A percentile compares a stretch with the other conserved stretches of the same genome.
phyloP scores from a whole-genome alignment of 352 stramenopile species.

The Phytophthora crassamura region DNA sequence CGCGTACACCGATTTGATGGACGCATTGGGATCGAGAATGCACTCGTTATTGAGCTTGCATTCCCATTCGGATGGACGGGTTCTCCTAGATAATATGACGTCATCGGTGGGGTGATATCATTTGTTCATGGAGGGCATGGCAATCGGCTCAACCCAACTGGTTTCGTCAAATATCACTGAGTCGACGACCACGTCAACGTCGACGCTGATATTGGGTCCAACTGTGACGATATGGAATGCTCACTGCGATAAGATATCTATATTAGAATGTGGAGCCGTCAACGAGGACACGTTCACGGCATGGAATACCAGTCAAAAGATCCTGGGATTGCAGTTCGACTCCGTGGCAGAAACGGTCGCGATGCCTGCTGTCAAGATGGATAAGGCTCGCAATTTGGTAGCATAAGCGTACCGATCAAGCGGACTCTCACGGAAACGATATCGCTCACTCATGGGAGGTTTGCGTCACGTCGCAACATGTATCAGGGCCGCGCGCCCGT shows the following conservation, averaged over 20 bases:
- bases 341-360: no score
- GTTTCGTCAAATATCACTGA: slow-evolving; percentile 20
- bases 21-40: slow-evolving; percentile 13
- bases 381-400: no score
- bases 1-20: slow-evolving; percentile 17
- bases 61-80: slow-evolving; percentile 16
- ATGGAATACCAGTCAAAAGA: no score
- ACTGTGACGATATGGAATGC: neutral
- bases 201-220: neutral
- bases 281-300: no score
- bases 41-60: slow-evolving; percentile 15
- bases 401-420: no score
- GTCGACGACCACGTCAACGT: slow-evolving; percentile 25
- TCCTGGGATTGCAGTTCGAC: no score
- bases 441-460: no score
- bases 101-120: slow-evolving; percentile 9
- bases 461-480: no score
- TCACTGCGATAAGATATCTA: neutral
- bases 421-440: no score
- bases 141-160: neutral
- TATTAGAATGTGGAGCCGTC: no score
- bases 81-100: slow-evolving; percentile 18
- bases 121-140: slow-evolving; percentile 2
- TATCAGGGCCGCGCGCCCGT: no score
- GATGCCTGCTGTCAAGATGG: no score